Conservation (phyloP, 148 eudicot genomes). For the Persicaria maculosa region DNA sequence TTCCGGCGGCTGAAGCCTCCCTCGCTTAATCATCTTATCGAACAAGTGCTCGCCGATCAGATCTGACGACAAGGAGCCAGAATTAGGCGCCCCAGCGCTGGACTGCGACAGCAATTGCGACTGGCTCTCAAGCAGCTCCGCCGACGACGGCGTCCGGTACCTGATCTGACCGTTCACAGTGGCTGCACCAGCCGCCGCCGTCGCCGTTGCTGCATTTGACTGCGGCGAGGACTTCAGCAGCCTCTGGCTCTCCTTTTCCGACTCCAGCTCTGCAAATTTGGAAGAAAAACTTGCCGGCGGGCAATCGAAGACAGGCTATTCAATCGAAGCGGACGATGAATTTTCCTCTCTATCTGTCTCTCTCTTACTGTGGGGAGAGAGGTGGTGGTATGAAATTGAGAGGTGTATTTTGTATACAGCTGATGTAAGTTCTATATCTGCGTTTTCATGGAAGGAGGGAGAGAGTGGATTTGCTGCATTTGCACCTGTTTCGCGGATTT, state of each 20-base stretch:
- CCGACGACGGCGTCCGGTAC: slow-evolving; percentile 84
- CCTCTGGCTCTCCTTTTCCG: slow-evolving; percentile 41
- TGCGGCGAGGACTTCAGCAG: slow-evolving; percentile 21
- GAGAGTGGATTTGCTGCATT: not conserved
- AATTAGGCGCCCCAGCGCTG: slow-evolving; percentile 6
- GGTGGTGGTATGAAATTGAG: not conserved
- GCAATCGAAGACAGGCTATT: not conserved
- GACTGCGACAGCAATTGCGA: slow-evolving; percentile 15
- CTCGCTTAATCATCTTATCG: slow-evolving; percentile 52
- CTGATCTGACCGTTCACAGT: slow-evolving; percentile 75
- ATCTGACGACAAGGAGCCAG: slow-evolving; percentile 6
- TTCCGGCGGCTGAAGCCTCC: slow-evolving; percentile 34
- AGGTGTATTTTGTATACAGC: not conserved
- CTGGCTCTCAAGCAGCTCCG: slow-evolving; percentile 60
- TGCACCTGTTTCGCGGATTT: not conserved
- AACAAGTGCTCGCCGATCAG: slow-evolving; percentile 26
- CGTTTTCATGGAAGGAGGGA: not conserved
- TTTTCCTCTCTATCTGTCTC: not conserved
- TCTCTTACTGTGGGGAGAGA: not conserved
- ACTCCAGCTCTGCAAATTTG: slow-evolving; percentile 60
- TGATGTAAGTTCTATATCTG: not conserved
- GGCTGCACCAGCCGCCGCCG: slow-evolving; percentile 22
- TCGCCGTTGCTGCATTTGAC: slow-evolving; percentile 9
- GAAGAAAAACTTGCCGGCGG: not conserved
- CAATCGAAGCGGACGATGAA: not conserved